Evolutionary conservation across 306 rosid genomes (phyloP), one percentile per base, ranked within the genome.

Genomic region (Ziziphus jujuba): DNA sequence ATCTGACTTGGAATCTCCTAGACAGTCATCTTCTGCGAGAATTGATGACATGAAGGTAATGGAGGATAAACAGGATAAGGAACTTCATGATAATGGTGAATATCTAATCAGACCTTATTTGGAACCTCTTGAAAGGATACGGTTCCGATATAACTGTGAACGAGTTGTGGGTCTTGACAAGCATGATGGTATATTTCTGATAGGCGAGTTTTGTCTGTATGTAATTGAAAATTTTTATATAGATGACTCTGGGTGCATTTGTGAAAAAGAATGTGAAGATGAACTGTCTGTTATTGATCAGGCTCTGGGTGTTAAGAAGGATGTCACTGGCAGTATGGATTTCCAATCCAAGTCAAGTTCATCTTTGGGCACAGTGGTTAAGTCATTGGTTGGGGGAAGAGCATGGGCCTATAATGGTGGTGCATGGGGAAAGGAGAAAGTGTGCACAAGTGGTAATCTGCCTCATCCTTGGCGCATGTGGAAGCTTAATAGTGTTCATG

Each of bases 341-440:
- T 84, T 95, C 75, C 97, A 83, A 69, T 87, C 95, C 45, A 95
- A 85, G 80, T 88, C 96, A 72, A 82, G 87, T 56, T 72, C 89
- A 58, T 91, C 95, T 72, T 85, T 87, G 83, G 84, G 81, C 66
- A 66, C 87, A 63, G 60, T 82, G 21, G 87, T 66, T 63, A 88
- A 87, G 82, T 82, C 84, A 62, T 82, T 69, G 76, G 84, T 81
- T 73, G 99, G 99, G 73, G 99, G 97, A 75, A 91, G 97, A 80
- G 99, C 99, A 19, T 95, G 99, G 99, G 97, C 99, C 56, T 95
- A 91, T 63, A 85, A 84, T 81, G 99, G 99, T 19, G 99, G 99
- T 72, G 99, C 99, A 63, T 95, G 97, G 97, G 99, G 99, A 52
- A 95, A 91, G 80, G 99, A 95, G 84, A 95, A 88, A 85, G 81